These are phyloP conservation scores for Cladorrhinum samala DNA, from an alignment of 495 filamentous ascomycete genomes.

Conservation along the genomic window DNA sequence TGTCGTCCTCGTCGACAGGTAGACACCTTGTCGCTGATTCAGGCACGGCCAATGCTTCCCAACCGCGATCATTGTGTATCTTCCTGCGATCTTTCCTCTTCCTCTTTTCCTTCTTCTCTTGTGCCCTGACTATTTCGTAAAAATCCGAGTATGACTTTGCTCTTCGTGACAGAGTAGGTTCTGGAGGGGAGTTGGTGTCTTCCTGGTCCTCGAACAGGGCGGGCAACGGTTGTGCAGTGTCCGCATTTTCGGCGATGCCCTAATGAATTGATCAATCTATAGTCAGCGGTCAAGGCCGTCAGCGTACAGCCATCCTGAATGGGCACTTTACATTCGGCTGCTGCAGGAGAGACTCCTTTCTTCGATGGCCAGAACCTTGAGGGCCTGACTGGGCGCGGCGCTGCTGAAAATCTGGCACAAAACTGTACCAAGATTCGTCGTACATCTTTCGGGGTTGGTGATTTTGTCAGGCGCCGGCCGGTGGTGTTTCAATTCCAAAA, in stretches of 20 bases:
- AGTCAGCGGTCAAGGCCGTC: background rate
- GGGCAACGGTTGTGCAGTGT: conserved; percentile 34
- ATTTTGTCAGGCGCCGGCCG: too few relatives aligned
- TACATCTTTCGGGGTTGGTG: conserved; percentile 52
- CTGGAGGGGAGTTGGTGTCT: conserved; percentile 48
- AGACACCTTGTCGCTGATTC: conserved; percentile 54
- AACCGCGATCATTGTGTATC: conserved; percentile 29
- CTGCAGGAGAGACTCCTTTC: conserved; percentile 60
- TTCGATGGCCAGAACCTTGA: conserved; percentile 44
- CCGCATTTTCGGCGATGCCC: conserved; percentile 34
- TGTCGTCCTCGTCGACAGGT: conserved; percentile 51
- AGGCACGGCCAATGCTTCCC: conserved; percentile 39
- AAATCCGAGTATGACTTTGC: conserved; percentile 76
- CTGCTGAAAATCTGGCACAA: conserved; percentile 50
- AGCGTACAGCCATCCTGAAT: background rate
- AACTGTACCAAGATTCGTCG: conserved; percentile 69
- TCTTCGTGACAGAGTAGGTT: conserved; percentile 55
- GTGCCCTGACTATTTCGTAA: conserved; percentile 54
- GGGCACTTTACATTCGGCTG: conserved; percentile 54
- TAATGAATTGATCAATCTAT: conserved; percentile 12
- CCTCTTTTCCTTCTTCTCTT: conserved; percentile 35
- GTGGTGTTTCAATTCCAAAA: too few relatives aligned
- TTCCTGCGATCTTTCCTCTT: conserved; percentile 34
- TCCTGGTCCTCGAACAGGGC: conserved; percentile 48
- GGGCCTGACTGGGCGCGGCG: conserved; percentile 27